Evolutionary conservation across 148 eudicot species (phyloP).

Genomic region (Dysphania ambrosioides): DNA sequence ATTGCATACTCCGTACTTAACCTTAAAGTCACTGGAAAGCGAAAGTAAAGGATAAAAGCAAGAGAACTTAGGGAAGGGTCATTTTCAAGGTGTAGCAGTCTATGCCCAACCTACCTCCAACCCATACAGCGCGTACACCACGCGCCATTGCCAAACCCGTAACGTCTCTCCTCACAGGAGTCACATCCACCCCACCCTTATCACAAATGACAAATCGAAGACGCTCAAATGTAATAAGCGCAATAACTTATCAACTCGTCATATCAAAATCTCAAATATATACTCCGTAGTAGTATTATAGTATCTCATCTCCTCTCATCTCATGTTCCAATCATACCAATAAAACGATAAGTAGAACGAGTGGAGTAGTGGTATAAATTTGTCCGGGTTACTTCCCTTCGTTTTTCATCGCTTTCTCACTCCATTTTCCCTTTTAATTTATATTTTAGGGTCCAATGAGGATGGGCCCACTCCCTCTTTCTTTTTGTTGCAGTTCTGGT

Average conservation of each 20-base stretch:
- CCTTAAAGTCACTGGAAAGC: not conserved
- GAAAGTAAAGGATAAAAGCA: not conserved
- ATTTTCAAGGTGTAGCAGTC: constrained; percentile 29
- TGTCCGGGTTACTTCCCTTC: constrained; percentile 26
- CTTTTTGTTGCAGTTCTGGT: too few relatives aligned
- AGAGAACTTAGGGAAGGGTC: constrained; percentile 7
- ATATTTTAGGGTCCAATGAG: too few relatives aligned
- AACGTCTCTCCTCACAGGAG: constrained; percentile 41
- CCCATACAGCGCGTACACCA: constrained; percentile 16
- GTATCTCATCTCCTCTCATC: too few relatives aligned
- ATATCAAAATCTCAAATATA: too few relatives aligned
- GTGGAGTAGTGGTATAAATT: constrained; percentile 10
- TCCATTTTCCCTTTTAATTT: too few relatives aligned
- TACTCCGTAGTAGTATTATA: too few relatives aligned
- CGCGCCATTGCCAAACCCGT: constrained; percentile 24
- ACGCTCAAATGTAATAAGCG: constrained; percentile 6
- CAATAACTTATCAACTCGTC: constrained; percentile 20
- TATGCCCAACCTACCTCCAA: constrained; percentile 32
- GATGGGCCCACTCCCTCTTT: too few relatives aligned
- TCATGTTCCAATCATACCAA: not conserved
- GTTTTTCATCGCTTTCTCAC: constrained; percentile 21
- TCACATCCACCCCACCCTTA: constrained; percentile 18
- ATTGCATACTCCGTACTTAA: too few relatives aligned
- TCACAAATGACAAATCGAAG: constrained; percentile 6
- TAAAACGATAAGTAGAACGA: too few relatives aligned